Evolutionary conservation across 371 early-diverging fungal species (phyloP), one percentile per base, ranked within the genome.

Genomic region (Haplosporangium sp.): DNA sequence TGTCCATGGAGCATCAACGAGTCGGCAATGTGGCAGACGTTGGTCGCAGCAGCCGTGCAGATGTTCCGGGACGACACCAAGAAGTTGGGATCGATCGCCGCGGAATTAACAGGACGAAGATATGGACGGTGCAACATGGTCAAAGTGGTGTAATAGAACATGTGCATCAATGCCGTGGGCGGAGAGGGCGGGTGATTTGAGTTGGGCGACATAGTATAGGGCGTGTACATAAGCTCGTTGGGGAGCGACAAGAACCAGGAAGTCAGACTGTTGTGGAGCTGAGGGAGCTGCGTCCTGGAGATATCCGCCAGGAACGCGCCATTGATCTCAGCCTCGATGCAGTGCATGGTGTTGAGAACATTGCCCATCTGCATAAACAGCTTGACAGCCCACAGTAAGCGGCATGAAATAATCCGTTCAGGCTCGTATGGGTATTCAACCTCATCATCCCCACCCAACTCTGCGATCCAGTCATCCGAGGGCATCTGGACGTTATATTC

Each of bases 181-280:
- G 79, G 79, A 0, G 79, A 77, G 14, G 79, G 79, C 12, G 79
- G 79, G 45, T 77, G 79, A 23, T 77, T 77, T 20, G 79, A 77
- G 68, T 77, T 77, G 43, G 79, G 79, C 1, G 79, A 77, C 79
- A 77, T 77, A 37, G 79, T 77, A 47, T 77, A 77, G 0, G 79
- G 79, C 37, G 79, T 77, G 59, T 77, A 77, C 79, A 77, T 77
- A 62, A 77, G 79, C 55, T 77, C 79, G 52, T 77, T 77, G 13
- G 79, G 79, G 21, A 77, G 62, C 1, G 79, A 77, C 54, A 77
- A 59, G 62, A 77, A 77, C 79, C 79, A 77, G 1, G 79, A 77
- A 1, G 79, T 77, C 23, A 77, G 55, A n/a, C 79, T 77, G 65
- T 77, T 77, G 62, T 77, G 79, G 18, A 77, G 68, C 41, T 77